Conservation (phyloP, 106 monocot genomes). For the Dendrobium chrysotoxum region DNA sequence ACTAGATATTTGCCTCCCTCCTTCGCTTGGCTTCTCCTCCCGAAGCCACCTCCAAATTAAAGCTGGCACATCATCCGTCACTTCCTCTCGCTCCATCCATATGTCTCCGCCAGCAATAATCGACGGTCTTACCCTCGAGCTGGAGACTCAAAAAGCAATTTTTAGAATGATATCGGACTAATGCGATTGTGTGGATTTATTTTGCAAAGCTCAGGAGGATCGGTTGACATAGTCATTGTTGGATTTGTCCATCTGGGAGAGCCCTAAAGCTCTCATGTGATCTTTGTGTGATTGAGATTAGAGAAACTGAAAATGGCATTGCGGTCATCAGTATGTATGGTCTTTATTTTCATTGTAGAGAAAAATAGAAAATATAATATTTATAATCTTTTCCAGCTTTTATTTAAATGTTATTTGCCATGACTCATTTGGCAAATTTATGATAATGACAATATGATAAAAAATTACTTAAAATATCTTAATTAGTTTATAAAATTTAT, state of each 20-base stretch:
- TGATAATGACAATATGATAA: no score
- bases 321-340: background rate
- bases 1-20: background rate
- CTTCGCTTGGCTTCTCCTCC: no score
- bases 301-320: background rate
- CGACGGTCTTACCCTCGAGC: no score
- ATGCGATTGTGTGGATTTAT: constrained; percentile 37
- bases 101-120: no score
- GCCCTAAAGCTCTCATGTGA: constrained; percentile 26
- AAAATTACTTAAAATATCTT: no score
- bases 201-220: constrained; percentile 33
- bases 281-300: background rate
- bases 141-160: constrained; percentile 32
- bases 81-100: no score
- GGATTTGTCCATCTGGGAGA: constrained; percentile 48
- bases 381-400: background rate
- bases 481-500: no score
- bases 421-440: no score
- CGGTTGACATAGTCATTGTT: constrained; percentile 14
- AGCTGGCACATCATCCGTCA: no score
- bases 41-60: no score
- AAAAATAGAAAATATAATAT: background rate
- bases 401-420: no score
- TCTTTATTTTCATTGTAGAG: background rate
- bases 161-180: constrained; percentile 30